Conservation (phyloP, 768 basidiomycete species). For the Asterophora lycoperdoides region DNA sequence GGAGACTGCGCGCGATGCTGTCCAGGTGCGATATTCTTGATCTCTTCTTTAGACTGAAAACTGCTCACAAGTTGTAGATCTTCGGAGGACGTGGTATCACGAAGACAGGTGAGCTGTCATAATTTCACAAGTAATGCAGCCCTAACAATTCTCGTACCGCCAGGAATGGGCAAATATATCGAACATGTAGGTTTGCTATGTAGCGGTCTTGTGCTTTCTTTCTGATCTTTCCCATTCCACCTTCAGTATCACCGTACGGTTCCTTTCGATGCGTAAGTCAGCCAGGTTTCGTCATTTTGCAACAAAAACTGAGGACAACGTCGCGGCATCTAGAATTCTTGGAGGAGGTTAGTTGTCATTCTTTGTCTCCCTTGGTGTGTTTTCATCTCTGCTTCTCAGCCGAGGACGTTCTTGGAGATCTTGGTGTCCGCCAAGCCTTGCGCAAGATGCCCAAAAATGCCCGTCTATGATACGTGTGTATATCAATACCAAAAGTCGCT, state of each 20-base stretch:
- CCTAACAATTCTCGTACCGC: constrained; percentile 22
- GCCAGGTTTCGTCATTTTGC: not conserved
- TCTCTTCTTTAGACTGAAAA: not conserved
- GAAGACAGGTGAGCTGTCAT: not conserved
- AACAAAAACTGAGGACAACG: not conserved
- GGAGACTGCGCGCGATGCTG: constrained; percentile 54
- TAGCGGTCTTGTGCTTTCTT: too few relatives aligned
- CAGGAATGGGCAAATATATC: constrained; percentile 64
- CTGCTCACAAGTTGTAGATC: constrained; percentile 40
- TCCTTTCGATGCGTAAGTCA: constrained; percentile 49
- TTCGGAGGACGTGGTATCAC: constrained; percentile 89
- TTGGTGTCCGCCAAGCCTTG: constrained; percentile 73
- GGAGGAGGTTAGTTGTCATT: constrained; percentile 16
- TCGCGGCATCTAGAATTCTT: constrained; percentile 5
- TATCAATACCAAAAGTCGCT: too few relatives aligned
- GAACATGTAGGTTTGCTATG: constrained; percentile 58
- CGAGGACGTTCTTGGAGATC: constrained; percentile 69
- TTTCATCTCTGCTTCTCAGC: constrained; percentile 24
- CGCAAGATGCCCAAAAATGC: constrained; percentile 65
- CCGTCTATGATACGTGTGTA: constrained; percentile 38
- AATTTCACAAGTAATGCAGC: not conserved
- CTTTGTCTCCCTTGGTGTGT: not conserved
- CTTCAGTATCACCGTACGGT: constrained; percentile 45
- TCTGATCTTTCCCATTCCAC: not conserved
- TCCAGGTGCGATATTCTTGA: constrained; percentile 22